Percentiles rank a stretch among this genome's conserved stretches.
Evolutionary conservation across 2,329 filamentous ascomycete genomes (phyloP).

Genomic region (Exophiala mesophila): DNA sequence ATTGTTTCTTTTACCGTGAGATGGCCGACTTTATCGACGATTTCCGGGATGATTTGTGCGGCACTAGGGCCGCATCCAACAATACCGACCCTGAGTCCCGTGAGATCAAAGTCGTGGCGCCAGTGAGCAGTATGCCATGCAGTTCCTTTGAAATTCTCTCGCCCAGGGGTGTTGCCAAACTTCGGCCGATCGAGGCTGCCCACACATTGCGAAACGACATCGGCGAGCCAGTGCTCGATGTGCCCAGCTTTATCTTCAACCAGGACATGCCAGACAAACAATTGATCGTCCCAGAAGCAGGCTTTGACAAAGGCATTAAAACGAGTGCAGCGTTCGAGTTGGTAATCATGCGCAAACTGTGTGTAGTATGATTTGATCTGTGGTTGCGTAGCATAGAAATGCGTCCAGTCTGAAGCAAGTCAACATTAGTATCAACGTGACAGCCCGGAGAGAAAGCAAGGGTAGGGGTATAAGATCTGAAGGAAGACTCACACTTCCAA

Average conservation of each 20-base stretch:
- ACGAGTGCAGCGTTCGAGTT: constrained; percentile 7
- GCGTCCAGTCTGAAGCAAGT: constrained; percentile 7
- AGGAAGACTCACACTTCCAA: constrained; percentile 16
- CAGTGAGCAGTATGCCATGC: constrained; percentile 11
- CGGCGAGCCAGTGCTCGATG: constrained; percentile 12
- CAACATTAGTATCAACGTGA: too few relatives aligned
- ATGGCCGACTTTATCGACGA: constrained; percentile 4
- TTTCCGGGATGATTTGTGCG: constrained; percentile 16
- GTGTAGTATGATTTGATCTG: constrained; percentile 11
- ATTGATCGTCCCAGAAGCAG: constrained; percentile 14
- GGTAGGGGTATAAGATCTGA: too few relatives aligned
- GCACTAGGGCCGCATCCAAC: constrained; percentile 16
- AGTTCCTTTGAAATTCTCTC: constrained; percentile 8
- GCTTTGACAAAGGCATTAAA: constrained; percentile 10
- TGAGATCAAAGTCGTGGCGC: constrained; percentile 2
- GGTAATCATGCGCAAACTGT: constrained; percentile 4
- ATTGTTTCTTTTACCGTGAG: constrained; percentile 5
- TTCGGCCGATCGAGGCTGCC: constrained; percentile 12
- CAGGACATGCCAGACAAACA: constrained; percentile 11
- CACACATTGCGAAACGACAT: constrained; percentile 11
- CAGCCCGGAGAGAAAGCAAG: too few relatives aligned
- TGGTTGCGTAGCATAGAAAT: constrained; percentile 9
- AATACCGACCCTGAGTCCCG: constrained; percentile 5
- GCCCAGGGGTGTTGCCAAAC: constrained; percentile 10
- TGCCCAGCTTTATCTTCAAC: constrained; percentile 6